phyloP scores from a whole-genome alignment of 768 basidiomycete genomes.

The Tricholoma hemisulphureum region DNA sequence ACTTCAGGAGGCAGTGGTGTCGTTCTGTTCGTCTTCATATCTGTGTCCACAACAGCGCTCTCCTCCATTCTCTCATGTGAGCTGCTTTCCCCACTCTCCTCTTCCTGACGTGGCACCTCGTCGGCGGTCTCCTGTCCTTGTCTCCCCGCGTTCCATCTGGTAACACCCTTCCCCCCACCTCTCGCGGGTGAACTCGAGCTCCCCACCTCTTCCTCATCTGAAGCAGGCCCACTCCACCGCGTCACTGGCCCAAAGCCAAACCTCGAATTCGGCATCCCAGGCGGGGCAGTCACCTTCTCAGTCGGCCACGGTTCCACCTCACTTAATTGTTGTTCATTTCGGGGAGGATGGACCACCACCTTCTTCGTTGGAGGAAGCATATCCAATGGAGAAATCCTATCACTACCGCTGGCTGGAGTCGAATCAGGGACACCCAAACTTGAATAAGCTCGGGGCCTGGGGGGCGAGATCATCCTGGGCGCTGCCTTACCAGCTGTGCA shows the following conservation, averaged over 20 bases:
- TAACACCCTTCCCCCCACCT: neutral
- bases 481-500: slow-evolving; percentile 2
- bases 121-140: neutral
- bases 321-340: neutral
- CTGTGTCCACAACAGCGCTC: neutral
- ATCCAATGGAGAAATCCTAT: slow-evolving; percentile 5
- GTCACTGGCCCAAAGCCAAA: slow-evolving; percentile 6
- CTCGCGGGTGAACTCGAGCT: slow-evolving; percentile 1
- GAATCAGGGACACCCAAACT: neutral
- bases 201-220: slow-evolving; percentile 2
- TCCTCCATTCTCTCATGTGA: neutral
- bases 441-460: slow-evolving; percentile 9
- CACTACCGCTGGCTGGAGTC: neutral
- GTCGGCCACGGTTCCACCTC: neutral
- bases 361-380: neutral
- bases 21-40: neutral
- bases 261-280: neutral
- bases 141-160: neutral
- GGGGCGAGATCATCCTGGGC: slow-evolving; percentile 27
- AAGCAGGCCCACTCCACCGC: neutral
- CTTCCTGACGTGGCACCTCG: neutral
- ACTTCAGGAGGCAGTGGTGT: neutral
- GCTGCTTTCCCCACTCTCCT: neutral
- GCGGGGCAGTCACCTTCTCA: neutral
- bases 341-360: neutral